phyloP scores from a whole-genome alignment of 2,329 filamentous ascomycete species.

The Hortaea sp. region DNA sequence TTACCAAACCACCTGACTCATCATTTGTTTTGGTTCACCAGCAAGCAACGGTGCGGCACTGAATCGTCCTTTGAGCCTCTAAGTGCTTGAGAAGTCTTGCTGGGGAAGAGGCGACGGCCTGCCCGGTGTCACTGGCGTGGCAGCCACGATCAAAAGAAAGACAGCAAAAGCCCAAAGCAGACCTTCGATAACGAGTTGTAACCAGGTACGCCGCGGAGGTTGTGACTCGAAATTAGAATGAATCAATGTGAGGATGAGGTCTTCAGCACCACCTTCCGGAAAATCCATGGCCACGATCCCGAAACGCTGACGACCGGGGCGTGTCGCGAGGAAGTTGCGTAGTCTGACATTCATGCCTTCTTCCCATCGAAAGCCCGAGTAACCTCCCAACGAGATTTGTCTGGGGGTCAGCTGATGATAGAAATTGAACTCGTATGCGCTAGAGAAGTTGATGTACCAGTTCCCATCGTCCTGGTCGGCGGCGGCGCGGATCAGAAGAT shows the following conservation, averaged over 20 bases:
- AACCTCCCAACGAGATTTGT: conserved; percentile 36
- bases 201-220: background rate
- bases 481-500: conserved; percentile 29
- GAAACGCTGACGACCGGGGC: conserved; percentile 19
- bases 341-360: conserved; percentile 35
- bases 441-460: conserved; percentile 38
- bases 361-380: conserved; percentile 33
- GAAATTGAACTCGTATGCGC: conserved; percentile 34
- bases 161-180: background rate
- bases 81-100: too few species aligned
- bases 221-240: conserved; percentile 25
- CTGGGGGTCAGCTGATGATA: conserved; percentile 25
- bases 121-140: conserved; percentile 7
- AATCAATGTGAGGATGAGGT: conserved; percentile 32
- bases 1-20: too few species aligned
- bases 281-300: conserved; percentile 30
- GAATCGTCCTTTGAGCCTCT: too few species aligned
- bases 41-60: too few species aligned
- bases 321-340: conserved; percentile 21
- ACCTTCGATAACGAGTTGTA: background rate
- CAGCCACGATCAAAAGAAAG: conserved; percentile 28
- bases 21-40: too few species aligned
- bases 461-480: conserved; percentile 14
- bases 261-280: conserved; percentile 28
- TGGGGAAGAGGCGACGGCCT: too few species aligned